These are phyloP conservation scores for Quercus cerris DNA, from an alignment of 306 rosid genomes.

Conservation along the genomic window DNA sequence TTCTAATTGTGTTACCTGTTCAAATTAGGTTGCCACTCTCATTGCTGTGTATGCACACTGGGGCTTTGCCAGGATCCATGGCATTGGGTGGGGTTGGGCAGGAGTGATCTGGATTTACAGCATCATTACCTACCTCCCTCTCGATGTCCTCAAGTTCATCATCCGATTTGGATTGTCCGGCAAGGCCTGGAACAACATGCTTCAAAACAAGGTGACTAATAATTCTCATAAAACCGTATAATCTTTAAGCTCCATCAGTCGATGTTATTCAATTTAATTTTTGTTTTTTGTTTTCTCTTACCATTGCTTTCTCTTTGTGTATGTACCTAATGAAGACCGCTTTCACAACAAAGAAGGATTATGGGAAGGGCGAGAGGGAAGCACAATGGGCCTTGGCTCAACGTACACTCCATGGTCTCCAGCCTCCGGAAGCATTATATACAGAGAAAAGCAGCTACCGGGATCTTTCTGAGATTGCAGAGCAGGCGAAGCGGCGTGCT, in stretches of 20 bases:
- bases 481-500: constrained; percentile 81
- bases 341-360: constrained; percentile 72
- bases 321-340: constrained; percentile 47
- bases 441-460: constrained; percentile 21
- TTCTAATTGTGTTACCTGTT: constrained; percentile 2
- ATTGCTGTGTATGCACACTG: constrained; percentile 75
- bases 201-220: constrained; percentile 49
- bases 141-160: constrained; percentile 67
- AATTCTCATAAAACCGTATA: neutral
- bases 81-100: constrained; percentile 93
- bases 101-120: constrained; percentile 78
- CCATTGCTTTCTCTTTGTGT: constrained; percentile 1
- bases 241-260: neutral
- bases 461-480: constrained; percentile 62
- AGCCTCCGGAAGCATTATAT: constrained; percentile 27
- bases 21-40: constrained; percentile 63
- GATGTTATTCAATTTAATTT: neutral
- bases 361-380: constrained; percentile 77
- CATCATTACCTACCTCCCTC: constrained; percentile 77
- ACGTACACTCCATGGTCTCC: constrained; percentile 70
- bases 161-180: constrained; percentile 58
- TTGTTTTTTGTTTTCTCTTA: neutral
- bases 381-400: constrained; percentile 82
- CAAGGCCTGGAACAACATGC: constrained; percentile 68
- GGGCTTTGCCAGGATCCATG: constrained; percentile 74